Evolutionary conservation across 208 protist species (phyloP).

Genomic region (Leishmania amazonensis): DNA sequence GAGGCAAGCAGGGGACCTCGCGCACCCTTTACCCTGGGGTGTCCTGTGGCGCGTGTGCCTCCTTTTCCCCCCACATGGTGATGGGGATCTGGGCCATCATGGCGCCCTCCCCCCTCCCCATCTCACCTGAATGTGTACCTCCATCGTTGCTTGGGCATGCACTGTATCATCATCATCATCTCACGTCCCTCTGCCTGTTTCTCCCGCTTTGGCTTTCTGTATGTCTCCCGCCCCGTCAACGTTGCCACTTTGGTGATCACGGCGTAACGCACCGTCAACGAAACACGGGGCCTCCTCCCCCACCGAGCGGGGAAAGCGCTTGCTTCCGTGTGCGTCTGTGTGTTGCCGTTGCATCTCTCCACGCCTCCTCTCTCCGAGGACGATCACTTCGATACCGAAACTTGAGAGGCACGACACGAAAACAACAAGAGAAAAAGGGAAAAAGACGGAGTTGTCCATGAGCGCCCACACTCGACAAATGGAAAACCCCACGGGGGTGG

Average conservation of each 20-base stretch:
- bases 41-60: too few species aligned
- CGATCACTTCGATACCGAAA: background rate
- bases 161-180: background rate
- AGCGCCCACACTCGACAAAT: slow-evolving; percentile 75
- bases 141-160: background rate
- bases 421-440: background rate
- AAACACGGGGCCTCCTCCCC: background rate
- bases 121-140: background rate
- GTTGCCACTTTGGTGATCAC: background rate
- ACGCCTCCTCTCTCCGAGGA: background rate
- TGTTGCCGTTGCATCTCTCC: too few species aligned
- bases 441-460: slow-evolving; percentile 11
- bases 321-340: background rate
- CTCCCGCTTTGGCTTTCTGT: background rate
- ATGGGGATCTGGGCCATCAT: background rate
- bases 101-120: background rate
- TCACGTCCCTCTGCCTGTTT: background rate
- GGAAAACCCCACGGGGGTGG: slow-evolving; percentile 71
- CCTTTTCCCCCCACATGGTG: background rate
- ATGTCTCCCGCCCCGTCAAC: background rate
- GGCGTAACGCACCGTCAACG: too few species aligned
- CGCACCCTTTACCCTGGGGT: background rate
- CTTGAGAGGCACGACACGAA: background rate
- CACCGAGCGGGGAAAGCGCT: too few species aligned
- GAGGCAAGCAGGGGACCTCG: background rate